Conservation (phyloP, 2,329 filamentous ascomycete species). For the Proliferodiscus dingleyae region DNA sequence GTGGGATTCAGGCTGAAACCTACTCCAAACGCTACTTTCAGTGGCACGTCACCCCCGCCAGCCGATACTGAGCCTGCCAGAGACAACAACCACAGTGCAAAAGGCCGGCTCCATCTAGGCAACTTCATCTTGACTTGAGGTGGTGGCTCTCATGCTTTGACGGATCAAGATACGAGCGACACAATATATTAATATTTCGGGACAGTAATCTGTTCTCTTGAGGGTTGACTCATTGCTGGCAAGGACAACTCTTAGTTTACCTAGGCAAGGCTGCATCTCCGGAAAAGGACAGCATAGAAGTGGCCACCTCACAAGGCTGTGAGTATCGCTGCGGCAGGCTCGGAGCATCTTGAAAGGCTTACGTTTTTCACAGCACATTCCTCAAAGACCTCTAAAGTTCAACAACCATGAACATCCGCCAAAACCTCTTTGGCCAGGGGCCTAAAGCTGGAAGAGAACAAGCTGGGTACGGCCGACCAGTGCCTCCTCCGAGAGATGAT, state of each 20-base stretch:
- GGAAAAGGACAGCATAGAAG: background rate
- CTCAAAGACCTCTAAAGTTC: background rate
- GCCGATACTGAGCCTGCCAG: constrained; percentile 27
- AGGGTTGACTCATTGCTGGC: constrained; percentile 13
- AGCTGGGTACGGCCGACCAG: constrained; percentile 32
- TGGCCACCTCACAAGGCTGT: background rate
- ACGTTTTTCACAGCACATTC: background rate
- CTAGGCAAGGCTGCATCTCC: background rate
- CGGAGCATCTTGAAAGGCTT: background rate
- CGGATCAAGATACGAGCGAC: constrained; percentile 1
- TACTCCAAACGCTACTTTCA: constrained; percentile 10
- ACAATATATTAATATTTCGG: constrained; percentile 1
- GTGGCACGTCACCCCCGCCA: constrained; percentile 16
- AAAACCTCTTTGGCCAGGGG: constrained; percentile 42
- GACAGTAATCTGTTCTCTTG: constrained; percentile 18
- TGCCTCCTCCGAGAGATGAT: constrained; percentile 31
- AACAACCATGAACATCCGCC: constrained; percentile 31
- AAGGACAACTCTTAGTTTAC: constrained; percentile 12
- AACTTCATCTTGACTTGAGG: constrained; percentile 25
- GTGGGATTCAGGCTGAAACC: constrained; percentile 20
- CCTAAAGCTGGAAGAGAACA: constrained; percentile 31
- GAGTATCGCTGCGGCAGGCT: background rate
- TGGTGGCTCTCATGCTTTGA: background rate
- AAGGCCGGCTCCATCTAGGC: constrained; percentile 22
- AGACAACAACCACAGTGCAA: constrained; percentile 28